phyloP scores from a whole-genome alignment of 2,329 filamentous ascomycete species.

The Leptographium galeiforme region DNA sequence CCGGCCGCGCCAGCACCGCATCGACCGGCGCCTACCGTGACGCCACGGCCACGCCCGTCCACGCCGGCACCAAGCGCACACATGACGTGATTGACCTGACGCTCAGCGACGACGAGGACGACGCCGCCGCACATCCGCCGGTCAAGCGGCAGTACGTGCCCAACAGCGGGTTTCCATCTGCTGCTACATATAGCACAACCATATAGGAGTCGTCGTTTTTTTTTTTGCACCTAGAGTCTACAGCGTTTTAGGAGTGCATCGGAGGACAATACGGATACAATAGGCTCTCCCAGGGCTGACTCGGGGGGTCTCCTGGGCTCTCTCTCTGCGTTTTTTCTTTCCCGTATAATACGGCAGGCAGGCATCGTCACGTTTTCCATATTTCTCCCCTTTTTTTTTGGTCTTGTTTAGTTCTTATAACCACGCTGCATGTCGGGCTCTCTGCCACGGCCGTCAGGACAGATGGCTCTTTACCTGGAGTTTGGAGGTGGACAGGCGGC shows the following conservation, averaged over 20 bases:
- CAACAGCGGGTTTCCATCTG: background rate
- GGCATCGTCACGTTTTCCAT: background rate
- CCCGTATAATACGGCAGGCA: background rate
- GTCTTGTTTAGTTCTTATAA: background rate
- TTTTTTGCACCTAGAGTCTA: background rate
- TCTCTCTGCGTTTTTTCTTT: background rate
- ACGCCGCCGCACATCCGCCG: constrained; percentile 21
- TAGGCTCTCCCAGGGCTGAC: background rate
- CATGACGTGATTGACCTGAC: constrained; percentile 47
- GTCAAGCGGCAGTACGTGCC: constrained; percentile 29
- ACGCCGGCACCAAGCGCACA: constrained; percentile 26
- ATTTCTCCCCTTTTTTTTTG: background rate
- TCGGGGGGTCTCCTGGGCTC: background rate
- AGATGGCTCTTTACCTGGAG: background rate
- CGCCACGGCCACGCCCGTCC: background rate
- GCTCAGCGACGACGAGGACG: constrained; percentile 39
- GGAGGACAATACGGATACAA: background rate
- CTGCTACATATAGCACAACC: background rate
- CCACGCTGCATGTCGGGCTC: background rate
- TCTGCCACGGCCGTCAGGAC: background rate
- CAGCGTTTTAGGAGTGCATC: background rate
- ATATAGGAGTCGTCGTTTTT: background rate
- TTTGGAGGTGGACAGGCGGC: background rate
- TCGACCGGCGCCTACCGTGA: background rate
- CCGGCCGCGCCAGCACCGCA: background rate